Conservation (phyloP, 1,284 basidiomycete species). For the Puccinia horiana region DNA sequence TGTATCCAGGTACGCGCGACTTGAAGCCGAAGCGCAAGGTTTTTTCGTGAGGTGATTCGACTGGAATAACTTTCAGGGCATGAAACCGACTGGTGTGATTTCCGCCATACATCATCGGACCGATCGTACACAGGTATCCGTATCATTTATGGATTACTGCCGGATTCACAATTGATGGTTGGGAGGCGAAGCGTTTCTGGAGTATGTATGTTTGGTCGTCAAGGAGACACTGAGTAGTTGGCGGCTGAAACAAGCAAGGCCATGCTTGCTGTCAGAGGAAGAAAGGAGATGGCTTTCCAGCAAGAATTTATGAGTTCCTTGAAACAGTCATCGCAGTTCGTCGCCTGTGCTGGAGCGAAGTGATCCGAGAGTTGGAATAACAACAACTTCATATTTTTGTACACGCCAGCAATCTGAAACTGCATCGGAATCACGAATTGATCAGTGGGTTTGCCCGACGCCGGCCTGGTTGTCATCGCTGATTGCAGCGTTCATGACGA, state of each 20-base stretch:
- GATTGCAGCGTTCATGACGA: conserved; percentile 7
- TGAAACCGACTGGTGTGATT: too few relatives aligned
- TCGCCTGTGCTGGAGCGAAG: not conserved
- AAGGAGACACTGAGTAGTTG: not conserved
- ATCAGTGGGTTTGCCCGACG: conserved; percentile 13
- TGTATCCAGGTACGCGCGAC: too few relatives aligned
- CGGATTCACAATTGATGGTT: too few relatives aligned
- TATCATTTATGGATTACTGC: too few relatives aligned
- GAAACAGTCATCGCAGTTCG: not conserved
- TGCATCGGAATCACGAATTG: not conserved
- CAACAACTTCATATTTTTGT: not conserved
- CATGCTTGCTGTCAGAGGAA: conserved; percentile 1
- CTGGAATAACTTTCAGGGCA: too few relatives aligned
- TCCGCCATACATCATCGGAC: too few relatives aligned
- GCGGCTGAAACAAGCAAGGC: conserved; percentile 5
- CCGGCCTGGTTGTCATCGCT: conserved; percentile 11
- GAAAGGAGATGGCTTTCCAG: not conserved
- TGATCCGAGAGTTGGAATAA: not conserved
- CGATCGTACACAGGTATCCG: too few relatives aligned
- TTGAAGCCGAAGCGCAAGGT: too few relatives aligned
- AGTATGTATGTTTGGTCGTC: not conserved
- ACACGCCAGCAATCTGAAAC: not conserved
- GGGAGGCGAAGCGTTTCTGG: not conserved
- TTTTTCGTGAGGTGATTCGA: too few relatives aligned
- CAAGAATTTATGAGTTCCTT: not conserved